Evolutionary conservation across 306 rosid genomes (phyloP), one percentile per base, ranked within the genome.

Genomic region (Hylodesmum podocarpum): DNA sequence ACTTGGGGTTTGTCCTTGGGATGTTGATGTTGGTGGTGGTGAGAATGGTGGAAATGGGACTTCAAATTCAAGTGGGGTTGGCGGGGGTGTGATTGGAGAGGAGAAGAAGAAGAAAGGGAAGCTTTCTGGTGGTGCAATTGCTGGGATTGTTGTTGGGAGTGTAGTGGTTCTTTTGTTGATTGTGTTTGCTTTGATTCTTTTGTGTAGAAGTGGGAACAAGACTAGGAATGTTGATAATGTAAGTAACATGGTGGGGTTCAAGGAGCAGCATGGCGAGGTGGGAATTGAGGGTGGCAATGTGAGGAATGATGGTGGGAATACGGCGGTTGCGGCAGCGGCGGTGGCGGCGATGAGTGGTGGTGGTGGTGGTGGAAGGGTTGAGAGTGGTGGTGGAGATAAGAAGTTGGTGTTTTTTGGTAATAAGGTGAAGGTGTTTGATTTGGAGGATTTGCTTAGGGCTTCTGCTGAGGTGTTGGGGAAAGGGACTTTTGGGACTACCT

Each of bases 381-480:
- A 33, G 74, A n/a, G 21, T 13, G 66, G 34, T 59, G 79, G 67
- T 24, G 82, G 77, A 1, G 85, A 46, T 0, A 89, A 89, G 49
- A 89, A 87, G 71, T 66, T 89, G 87, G 77, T 84, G 31, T 87
- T 89, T 73, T 89, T 87, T 36, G 86, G 89, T 4, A 83, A 79
- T 76, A 75, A 76, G 0, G 75, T 78, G 3, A 87, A 80, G 73
- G 88, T 78, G 66, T 89, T 89, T 66, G 91, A 85, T 83, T 69
- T 89, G 61, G 93, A 89, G 77, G 93, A 89, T 85, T 83, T 89
- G 81, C 74, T 89, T 47, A 87, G 93, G 51, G 93, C 93, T n/a
- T 89, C 93, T 22, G 93, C 93, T 2, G 93, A 89, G 85, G 93
- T 89, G 29, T 83, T 89, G 83, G 93, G 91, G 28, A 89, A 89